These are phyloP conservation scores for Penicillium decumbens DNA, from an alignment of 2,329 filamentous ascomycete genomes.

Conservation along the genomic window DNA sequence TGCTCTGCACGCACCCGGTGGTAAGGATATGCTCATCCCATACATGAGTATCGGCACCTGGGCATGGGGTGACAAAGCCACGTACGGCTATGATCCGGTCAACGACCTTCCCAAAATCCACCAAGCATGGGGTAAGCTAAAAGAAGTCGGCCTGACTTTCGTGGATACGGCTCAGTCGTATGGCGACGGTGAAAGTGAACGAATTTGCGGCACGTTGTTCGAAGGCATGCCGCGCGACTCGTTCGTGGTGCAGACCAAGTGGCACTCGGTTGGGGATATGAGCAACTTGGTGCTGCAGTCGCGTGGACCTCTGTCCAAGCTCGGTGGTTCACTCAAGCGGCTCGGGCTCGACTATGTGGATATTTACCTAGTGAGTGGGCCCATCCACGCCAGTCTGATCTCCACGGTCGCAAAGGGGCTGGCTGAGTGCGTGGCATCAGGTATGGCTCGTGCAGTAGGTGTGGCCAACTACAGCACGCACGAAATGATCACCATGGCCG, in stretches of 20 bases:
- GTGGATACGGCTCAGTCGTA: constrained; percentile 46
- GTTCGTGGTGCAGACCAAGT: constrained; percentile 44
- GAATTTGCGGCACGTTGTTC: constrained; percentile 41
- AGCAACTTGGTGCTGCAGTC: constrained; percentile 32
- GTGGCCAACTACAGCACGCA: constrained; percentile 44
- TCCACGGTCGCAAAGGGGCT: constrained; percentile 40
- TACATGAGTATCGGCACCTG: constrained; percentile 28
- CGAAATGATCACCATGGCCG: constrained; percentile 43
- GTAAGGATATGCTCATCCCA: constrained; percentile 25
- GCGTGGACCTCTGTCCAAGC: constrained; percentile 33
- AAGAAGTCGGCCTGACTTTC: constrained; percentile 38
- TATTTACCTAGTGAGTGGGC: constrained; percentile 45
- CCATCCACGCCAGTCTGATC: constrained; percentile 40
- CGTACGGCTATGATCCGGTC: constrained; percentile 34
- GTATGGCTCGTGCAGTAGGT: constrained; percentile 41
- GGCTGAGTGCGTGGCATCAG: constrained; percentile 42
- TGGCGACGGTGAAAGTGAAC: constrained; percentile 41
- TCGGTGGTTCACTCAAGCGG: constrained; percentile 37
- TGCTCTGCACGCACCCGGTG: constrained; percentile 18
- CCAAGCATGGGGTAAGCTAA: constrained; percentile 39
- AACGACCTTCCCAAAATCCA: constrained; percentile 32
- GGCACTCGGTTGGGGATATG: constrained; percentile 30
- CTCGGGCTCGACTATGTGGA: constrained; percentile 43
- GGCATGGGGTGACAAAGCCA: constrained; percentile 30
- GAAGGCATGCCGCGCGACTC: constrained; percentile 32